These are phyloP conservation scores for Chernovozyma aurita DNA, from an alignment of 1,139 yeast genomes.

Conservation along the genomic window DNA sequence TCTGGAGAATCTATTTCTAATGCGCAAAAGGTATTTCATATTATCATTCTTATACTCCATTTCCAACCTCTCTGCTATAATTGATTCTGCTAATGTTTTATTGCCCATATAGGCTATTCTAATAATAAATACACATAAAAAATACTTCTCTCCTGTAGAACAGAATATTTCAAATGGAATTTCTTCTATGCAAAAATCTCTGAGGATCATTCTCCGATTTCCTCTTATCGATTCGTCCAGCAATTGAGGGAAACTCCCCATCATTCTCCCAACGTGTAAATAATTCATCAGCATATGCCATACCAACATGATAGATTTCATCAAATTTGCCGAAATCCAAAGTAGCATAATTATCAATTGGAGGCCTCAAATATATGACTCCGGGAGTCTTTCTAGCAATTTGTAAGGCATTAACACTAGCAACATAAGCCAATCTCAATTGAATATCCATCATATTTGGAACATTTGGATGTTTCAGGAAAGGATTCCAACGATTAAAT, in stretches of 20 bases:
- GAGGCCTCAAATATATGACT: conserved; percentile 88
- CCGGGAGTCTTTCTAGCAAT: conserved; percentile 82
- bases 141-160: too few relatives aligned
- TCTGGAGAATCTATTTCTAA: too few relatives aligned
- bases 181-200: conserved; percentile 47
- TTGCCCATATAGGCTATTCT: too few relatives aligned
- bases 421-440: conserved; percentile 87
- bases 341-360: conserved; percentile 87
- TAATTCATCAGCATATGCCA: conserved; percentile 61
- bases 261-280: conserved; percentile 50
- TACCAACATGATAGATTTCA: conserved; percentile 81
- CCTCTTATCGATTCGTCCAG: conserved; percentile 43
- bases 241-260: conserved; percentile 58
- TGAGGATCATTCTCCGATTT: conserved; percentile 14
- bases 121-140: too few relatives aligned
- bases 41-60: background rate
- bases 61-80: too few relatives aligned
- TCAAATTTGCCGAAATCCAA: conserved; percentile 90
- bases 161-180: conserved; percentile 60
- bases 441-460: conserved; percentile 96
- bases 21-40: background rate
- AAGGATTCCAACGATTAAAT: conserved; percentile 85
- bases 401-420: conserved; percentile 90
- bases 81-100: too few relatives aligned
- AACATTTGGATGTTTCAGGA: conserved; percentile 78